Percentiles rank a stretch among this genome's conserved stretches.
phyloP scores from a whole-genome alignment of 345 rosid species.

The Euphorbia pulcherrima region DNA sequence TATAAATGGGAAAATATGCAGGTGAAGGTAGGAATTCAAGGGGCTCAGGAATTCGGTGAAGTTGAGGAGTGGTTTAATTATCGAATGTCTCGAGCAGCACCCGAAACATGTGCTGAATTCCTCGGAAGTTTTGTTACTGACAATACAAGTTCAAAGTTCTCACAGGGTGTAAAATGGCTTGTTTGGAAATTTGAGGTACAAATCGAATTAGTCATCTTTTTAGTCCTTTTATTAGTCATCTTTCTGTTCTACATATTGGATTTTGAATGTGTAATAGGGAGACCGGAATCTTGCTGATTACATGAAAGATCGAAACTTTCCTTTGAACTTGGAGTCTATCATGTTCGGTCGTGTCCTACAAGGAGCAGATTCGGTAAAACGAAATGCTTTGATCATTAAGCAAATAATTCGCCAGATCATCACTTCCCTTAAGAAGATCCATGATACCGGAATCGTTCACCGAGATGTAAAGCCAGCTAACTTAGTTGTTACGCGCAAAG shows the following conservation, averaged over 20 bases:
- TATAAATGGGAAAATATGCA: constrained; percentile 25
- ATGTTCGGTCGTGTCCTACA: constrained; percentile 82
- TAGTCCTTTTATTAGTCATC: not conserved
- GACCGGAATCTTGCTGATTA: constrained; percentile 79
- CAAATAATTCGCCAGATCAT: constrained; percentile 91
- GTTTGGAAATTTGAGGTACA: constrained; percentile 97
- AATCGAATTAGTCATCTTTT: not conserved
- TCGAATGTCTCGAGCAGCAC: constrained; percentile 91
- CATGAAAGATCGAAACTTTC: constrained; percentile 83
- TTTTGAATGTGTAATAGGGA: constrained; percentile 52
- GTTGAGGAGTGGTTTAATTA: constrained; percentile 98
- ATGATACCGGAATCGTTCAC: constrained; percentile 88
- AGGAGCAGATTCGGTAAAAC: constrained; percentile 68
- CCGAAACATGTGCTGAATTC: constrained; percentile 91
- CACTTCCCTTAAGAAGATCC: constrained; percentile 81
- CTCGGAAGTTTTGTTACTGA: constrained; percentile 89
- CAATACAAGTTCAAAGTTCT: constrained; percentile 45
- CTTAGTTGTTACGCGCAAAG: constrained; percentile 84
- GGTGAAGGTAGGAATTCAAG: constrained; percentile 79
- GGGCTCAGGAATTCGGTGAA: constrained; percentile 84
- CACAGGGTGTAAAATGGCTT: constrained; percentile 90
- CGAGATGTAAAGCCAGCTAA: constrained; percentile 91
- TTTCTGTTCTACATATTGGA: not conserved
- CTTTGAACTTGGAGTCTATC: constrained; percentile 70
- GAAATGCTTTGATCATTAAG: constrained; percentile 79